phyloP scores from a whole-genome alignment of 2,329 filamentous ascomycete species.

The Raffaelea ambrosiae region DNA sequence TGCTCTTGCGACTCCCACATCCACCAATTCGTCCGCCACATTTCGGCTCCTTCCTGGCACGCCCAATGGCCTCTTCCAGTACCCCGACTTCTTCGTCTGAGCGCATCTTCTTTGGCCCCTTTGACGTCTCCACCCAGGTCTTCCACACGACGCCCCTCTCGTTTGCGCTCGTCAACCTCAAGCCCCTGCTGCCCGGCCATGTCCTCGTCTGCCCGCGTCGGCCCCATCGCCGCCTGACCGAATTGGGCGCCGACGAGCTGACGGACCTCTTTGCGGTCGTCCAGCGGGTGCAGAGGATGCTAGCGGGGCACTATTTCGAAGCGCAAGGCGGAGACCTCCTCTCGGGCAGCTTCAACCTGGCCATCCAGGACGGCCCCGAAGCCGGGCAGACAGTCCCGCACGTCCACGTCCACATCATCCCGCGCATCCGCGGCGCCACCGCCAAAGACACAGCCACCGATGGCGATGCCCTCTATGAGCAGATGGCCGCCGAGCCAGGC shows the following conservation, averaged over 20 bases:
- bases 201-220: conserved; percentile 77
- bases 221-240: conserved; percentile 62
- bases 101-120: conserved; percentile 63
- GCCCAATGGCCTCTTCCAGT: background rate
- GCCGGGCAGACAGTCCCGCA: conserved; percentile 93
- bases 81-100: background rate
- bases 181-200: conserved; percentile 87
- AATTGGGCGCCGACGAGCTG: conserved; percentile 64
- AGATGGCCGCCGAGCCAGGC: conserved; percentile 76
- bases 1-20: no score
- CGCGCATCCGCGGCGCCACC: conserved; percentile 52
- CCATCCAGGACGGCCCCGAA: conserved; percentile 84
- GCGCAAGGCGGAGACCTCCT: background rate
- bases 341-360: conserved; percentile 76
- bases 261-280: conserved; percentile 81
- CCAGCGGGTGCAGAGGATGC: conserved; percentile 70
- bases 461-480: conserved; percentile 70
- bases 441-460: conserved; percentile 23
- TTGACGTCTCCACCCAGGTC: conserved; percentile 75
- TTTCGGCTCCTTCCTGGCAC: background rate
- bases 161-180: conserved; percentile 90
- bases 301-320: conserved; percentile 42
- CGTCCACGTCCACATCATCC: conserved; percentile 88
- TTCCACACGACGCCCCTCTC: conserved; percentile 74
- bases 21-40: background rate